These are phyloP conservation scores for Coemansia sp. DNA, from an alignment of 192 early-diverging fungal species.

Conservation along the genomic window DNA sequence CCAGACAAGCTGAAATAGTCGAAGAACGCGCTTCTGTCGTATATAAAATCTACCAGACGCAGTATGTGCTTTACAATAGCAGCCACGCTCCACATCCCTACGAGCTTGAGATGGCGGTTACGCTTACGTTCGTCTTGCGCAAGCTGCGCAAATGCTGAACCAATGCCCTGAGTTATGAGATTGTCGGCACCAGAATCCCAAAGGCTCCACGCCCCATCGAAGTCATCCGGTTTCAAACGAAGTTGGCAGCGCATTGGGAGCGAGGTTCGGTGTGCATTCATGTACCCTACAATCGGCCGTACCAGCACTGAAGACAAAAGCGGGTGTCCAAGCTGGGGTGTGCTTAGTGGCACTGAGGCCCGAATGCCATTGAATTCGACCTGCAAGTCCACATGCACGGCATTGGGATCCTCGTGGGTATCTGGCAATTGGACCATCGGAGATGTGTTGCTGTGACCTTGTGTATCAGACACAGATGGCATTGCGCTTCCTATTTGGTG, in stretches of 20 bases:
- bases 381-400: slow-evolving; percentile 69
- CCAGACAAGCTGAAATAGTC: background rate
- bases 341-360: slow-evolving; percentile 77
- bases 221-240: slow-evolving; percentile 76
- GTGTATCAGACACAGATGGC: background rate
- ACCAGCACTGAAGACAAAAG: slow-evolving; percentile 85
- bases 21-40: slow-evolving; percentile 73
- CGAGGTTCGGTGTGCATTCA: slow-evolving; percentile 89
- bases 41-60: slow-evolving; percentile 70
- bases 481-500: slow-evolving; percentile 20
- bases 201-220: slow-evolving; percentile 92
- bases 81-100: slow-evolving; percentile 88
- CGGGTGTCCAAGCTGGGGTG: slow-evolving; percentile 62
- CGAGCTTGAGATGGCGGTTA: slow-evolving; percentile 76
- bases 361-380: slow-evolving; percentile 90
- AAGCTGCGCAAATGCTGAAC: slow-evolving; percentile 76
- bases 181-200: slow-evolving; percentile 80
- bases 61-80: slow-evolving; percentile 72
- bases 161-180: slow-evolving; percentile 76
- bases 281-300: slow-evolving; percentile 90
- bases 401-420: slow-evolving; percentile 22
- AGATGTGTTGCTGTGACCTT: background rate
- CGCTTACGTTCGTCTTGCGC: slow-evolving; percentile 82
- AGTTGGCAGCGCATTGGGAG: slow-evolving; percentile 82
- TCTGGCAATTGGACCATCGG: background rate